Base-by-base conservation (phyloP, 2,329 filamentous ascomycete genomes). In the Aspergillus sclerotialis region DNA sequence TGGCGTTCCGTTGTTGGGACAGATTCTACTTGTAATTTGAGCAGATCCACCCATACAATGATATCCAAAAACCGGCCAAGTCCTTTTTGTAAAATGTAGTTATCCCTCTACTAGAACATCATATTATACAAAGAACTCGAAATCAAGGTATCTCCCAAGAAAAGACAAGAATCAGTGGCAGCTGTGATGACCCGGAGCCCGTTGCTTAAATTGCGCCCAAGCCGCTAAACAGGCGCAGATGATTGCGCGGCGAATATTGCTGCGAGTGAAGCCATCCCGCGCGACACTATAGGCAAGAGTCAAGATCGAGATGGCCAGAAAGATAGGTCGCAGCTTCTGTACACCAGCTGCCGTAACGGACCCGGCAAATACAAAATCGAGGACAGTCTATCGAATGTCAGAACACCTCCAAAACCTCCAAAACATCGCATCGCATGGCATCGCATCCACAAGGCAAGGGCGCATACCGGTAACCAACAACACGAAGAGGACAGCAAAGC, bases 291-390 rank as follows among this genome's bases (percentile, higher is more conserved):
- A 39, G 4, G 36, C 24, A 8, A 47, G 36, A 5, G 33, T 33
- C 19, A 43, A 10, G 23, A 47, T 17, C 2, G 44, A 47, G 26
- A 39, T 37, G 3, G 36, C 36, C 28, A 46, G 12, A n/a, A 46
- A 39, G 11, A 36, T 8, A 11, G 24, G 32, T 6, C 40, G 42
- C 12, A 46, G 28, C 24, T 30, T 39, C 11, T 45, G 31, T 3
- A 46, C 18, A 10, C 42, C 30, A 24, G 32, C 34, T 18, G 40
- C 38, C 9, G 44, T 40, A 11, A 46, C 32, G 5, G 44, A 46
- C 10, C 44, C 44, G 1, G 44, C 39, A 21, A 45, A 45, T 7
- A 45, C 30, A 5, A 43, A 38, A 13, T 46, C 42, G 4, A 46
- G 32, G 8, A 39, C n/a, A 12, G 40, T 32, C 44, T 47, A 24